Evolutionary conservation across 495 filamentous ascomycete species (phyloP).

Genomic region (Aspergillus ostianus): DNA sequence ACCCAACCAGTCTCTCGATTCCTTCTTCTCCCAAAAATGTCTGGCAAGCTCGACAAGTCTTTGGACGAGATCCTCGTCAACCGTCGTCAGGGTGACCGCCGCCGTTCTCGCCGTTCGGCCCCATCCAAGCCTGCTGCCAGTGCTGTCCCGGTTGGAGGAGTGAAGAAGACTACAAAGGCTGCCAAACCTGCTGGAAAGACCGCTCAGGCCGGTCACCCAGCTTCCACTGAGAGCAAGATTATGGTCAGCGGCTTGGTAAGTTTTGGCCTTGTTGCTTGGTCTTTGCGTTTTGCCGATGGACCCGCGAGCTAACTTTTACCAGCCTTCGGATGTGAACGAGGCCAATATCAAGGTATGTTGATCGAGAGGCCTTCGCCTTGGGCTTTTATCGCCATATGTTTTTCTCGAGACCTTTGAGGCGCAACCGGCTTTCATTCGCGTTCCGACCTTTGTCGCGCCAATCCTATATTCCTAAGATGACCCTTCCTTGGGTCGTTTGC

Average conservation of each 20-base stretch:
- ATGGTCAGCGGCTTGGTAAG: constrained; percentile 96
- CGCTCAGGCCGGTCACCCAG: constrained; percentile 59
- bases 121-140: constrained; percentile 49
- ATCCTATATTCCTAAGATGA: constrained; percentile 27
- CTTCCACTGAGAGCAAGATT: constrained; percentile 80
- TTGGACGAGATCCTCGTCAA: constrained; percentile 92
- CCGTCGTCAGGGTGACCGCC: constrained; percentile 57
- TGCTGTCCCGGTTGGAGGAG: constrained; percentile 75
- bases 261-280: constrained; percentile 13
- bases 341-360: constrained; percentile 99
- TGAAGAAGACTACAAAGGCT: constrained; percentile 73
- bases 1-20: background rate
- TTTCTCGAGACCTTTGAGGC: constrained; percentile 46
- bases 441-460: constrained; percentile 32
- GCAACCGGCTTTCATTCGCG: constrained; percentile 36
- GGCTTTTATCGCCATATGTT: constrained; percentile 54
- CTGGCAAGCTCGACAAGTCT: constrained; percentile 90
- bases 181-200: constrained; percentile 62
- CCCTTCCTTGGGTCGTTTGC: constrained; percentile 23
- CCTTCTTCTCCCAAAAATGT: constrained; percentile 54
- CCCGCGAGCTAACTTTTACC: constrained; percentile 46
- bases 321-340: constrained; percentile 96
- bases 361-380: constrained; percentile 57
- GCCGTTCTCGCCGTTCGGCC: constrained; percentile 52
- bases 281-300: background rate